These are phyloP conservation scores for Lathyrus sativus DNA, from an alignment of 306 rosid genomes.

Conservation along the genomic window DNA sequence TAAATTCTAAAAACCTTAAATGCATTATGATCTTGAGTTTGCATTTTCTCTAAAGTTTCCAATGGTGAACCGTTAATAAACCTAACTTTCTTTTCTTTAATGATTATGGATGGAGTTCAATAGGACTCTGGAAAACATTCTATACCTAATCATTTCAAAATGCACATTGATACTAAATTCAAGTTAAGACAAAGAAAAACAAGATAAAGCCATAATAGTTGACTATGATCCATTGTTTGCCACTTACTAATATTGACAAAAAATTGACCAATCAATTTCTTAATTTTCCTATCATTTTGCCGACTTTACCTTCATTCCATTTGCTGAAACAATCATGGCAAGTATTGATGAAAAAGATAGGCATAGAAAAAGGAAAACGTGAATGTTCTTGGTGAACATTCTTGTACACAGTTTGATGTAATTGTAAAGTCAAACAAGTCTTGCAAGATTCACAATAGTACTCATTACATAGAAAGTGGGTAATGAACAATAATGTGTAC, in stretches of 20 bases:
- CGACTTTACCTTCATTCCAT: neutral
- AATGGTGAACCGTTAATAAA: too few species aligned
- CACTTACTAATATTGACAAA: slow-evolving; percentile 50
- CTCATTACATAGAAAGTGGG: slow-evolving; percentile 30
- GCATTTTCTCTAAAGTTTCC: too few species aligned
- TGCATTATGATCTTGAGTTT: too few species aligned
- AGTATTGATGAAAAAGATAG: slow-evolving; percentile 19
- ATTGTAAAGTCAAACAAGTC: neutral
- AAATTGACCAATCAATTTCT: slow-evolving; percentile 31
- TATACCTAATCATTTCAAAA: neutral
- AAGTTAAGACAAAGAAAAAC: slow-evolving; percentile 21
- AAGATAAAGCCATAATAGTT: slow-evolving; percentile 43
- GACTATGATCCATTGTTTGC: slow-evolving; percentile 49
- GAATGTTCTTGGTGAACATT: too few species aligned
- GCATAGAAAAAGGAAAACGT: neutral
- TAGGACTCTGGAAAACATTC: neutral
- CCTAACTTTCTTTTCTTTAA: neutral
- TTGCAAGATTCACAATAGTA: neutral
- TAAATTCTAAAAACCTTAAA: too few species aligned
- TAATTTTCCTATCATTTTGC: neutral
- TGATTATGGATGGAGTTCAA: neutral
- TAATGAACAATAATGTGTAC: neutral
- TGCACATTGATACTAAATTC: slow-evolving; percentile 7
- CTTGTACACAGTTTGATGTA: too few species aligned
- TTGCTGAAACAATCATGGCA: slow-evolving; percentile 19